Percentiles rank a stretch among this genome's conserved stretches.
Evolutionary conservation across 148 eudicot species (phyloP).

Genomic region (Hydrangea macrophylla): DNA sequence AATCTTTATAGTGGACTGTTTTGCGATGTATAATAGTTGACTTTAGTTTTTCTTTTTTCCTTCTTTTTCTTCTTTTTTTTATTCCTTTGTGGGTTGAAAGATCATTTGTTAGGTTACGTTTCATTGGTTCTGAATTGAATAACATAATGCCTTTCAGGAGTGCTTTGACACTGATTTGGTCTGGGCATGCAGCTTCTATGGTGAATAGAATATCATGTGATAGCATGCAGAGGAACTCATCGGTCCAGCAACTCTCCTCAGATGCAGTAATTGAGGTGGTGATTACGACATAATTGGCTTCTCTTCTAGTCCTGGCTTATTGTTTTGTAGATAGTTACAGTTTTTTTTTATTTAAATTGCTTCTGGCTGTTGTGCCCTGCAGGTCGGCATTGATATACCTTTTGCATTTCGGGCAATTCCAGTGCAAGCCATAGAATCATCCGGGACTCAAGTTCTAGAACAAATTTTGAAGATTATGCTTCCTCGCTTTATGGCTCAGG

Average conservation of each 20-base stretch:
- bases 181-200: conserved; percentile 96
- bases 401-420: conserved; percentile 80
- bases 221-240: conserved; percentile 28
- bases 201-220: conserved; percentile 65
- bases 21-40: background rate
- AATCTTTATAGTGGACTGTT: background rate
- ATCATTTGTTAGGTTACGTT: background rate
- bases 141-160: conserved; percentile 62
- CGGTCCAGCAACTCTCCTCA: conserved; percentile 58
- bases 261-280: conserved; percentile 76
- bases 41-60: too few relatives aligned
- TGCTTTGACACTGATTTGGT: conserved; percentile 75
- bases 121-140: conserved; percentile 46
- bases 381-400: conserved; percentile 88
- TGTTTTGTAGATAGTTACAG: background rate
- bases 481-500: conserved; percentile 94
- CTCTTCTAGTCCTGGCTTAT: background rate
- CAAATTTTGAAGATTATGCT: conserved; percentile 78
- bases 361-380: conserved; percentile 20
- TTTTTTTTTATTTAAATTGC: background rate
- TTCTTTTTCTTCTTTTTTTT: too few relatives aligned
- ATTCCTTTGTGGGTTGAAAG: background rate
- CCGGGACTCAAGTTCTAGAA: conserved; percentile 69
- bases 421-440: conserved; percentile 69
- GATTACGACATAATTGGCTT: conserved; percentile 1